phyloP scores from a whole-genome alignment of 2,329 filamentous ascomycete genomes.

The Neopestalotiopsis rosae region DNA sequence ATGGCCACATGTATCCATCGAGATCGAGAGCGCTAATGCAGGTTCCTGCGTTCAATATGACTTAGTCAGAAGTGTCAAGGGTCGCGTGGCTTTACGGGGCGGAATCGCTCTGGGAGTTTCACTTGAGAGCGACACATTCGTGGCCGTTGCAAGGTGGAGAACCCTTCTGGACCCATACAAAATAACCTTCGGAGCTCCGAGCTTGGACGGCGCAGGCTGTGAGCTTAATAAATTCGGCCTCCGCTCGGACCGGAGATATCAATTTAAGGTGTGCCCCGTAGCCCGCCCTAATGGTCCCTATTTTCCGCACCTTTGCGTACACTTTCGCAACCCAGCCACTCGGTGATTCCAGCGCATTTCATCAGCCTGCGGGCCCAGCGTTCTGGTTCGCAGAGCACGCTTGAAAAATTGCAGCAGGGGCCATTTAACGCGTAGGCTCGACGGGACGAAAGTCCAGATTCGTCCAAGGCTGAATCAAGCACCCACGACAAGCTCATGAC shows the following conservation, averaged over 20 bases:
- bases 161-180: no score
- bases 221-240: neutral
- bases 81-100: constrained; percentile 1
- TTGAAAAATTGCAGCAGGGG: neutral
- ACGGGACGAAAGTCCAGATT: neutral
- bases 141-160: no score
- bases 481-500: neutral
- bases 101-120: neutral
- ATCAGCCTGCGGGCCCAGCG: neutral
- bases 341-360: neutral
- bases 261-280: no score
- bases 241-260: neutral
- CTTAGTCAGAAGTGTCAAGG: neutral
- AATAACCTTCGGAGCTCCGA: neutral
- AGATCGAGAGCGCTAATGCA: no score
- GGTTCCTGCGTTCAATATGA: no score
- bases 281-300: no score
- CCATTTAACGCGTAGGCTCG: neutral
- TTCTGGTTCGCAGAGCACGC: neutral
- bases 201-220: neutral
- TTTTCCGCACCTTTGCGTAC: neutral
- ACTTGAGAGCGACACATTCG: no score
- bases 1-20: no score
- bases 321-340: neutral
- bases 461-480: neutral